Base-by-base conservation (phyloP, 148 eudicot genomes). In the Vaccinium vitisidaea region DNA sequence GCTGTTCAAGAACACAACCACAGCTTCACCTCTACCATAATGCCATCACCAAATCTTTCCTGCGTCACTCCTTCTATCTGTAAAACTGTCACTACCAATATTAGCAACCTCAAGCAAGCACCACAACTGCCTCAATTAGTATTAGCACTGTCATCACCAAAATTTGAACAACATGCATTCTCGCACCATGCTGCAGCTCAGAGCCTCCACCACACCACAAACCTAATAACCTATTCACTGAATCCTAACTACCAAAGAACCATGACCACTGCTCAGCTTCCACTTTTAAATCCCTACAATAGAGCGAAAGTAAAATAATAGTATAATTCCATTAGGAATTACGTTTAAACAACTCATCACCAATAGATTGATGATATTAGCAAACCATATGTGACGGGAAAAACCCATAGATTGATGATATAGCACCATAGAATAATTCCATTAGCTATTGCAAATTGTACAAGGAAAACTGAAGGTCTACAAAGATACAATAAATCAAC, bases 21-120 rank as follows among this genome's bases (percentile, higher is more conserved):
- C 23, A 48, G 5, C 79, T 75, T 48, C 79, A 75, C 46, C 48
- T 8, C n/a, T 30, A 55, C 63, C 65, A 79, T 11, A 10, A 61
- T 58, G 27, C 52, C 82, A 36, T 80, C 70, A 80, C 82, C 69
- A 80, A 53, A 16, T 16, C 70, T 23, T 65, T 10, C 71, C 71
- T 65, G 27, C 5, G 1, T n/a, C 69, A 79, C 12, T 55, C 49
- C 46, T 50, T 10, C 54, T 13, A 56, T 78, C 10, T 4, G 63
- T 32, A 16, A 78, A 10, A 56, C 78, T 73, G 49, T 36, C 76
- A 73, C 76, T 36, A 36, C 19, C 2, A 73, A 30, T 36, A 73
- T 36, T 30, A 36, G 46, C 76, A 36, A 32, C 49, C 19, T 73
- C 49, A 73, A 25, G 63, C 63, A 16, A 53, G n/a, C 61, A 79